Base-by-base conservation (phyloP, 805 yeast species). In the Ogataea minuta region DNA sequence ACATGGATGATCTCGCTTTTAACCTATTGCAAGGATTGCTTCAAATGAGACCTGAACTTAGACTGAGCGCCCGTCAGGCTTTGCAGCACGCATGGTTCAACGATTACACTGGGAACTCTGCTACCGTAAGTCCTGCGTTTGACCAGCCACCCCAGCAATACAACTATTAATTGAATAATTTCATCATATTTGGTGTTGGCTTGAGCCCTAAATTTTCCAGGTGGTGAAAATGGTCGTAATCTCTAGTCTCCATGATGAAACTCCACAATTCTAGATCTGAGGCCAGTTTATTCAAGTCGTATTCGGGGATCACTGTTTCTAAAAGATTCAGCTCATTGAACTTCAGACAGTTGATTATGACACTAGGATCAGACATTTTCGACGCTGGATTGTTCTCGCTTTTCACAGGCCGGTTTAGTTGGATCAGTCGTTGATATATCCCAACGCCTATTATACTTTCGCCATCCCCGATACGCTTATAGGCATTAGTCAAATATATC, bases 21-120 rank as follows among this genome's bases (percentile, higher is more conserved):
- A 84, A 84, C 51, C 65, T 84, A 52, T 67, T 84, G 53, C 75
- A 76, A 49, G 69, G 76, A 41, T 62, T 76, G 49, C 66, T 76
- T 48, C 81, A 76, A 54, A 75, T 76, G 79, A 65, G 80, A 53
- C 82, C 82, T 6, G 82, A 76, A 46, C 71, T 76, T 19, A 66
- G 82, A 57, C 70, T 76, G 24, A 74, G 78, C 39, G 80, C 81
- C 4, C 67, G 81, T 55, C 81, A 76, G 53, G 78, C 79, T 8
- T 67, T 76, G 48, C 79, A 76, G 45, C 82, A 83, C 57, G 84
- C 87, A 9, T 80, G 95, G 95, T 86, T 87, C 59, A 81, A 79
- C 40, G 95, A 87, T 52, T 81, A 76, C 43, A 70, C 78, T 16
- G 55, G 54, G 2, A 49, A 40, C 25, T 39, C 44, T n/a, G 43